Base-by-base conservation (phyloP, 1,139 yeast species). In the Geotrichum fermentans region DNA sequence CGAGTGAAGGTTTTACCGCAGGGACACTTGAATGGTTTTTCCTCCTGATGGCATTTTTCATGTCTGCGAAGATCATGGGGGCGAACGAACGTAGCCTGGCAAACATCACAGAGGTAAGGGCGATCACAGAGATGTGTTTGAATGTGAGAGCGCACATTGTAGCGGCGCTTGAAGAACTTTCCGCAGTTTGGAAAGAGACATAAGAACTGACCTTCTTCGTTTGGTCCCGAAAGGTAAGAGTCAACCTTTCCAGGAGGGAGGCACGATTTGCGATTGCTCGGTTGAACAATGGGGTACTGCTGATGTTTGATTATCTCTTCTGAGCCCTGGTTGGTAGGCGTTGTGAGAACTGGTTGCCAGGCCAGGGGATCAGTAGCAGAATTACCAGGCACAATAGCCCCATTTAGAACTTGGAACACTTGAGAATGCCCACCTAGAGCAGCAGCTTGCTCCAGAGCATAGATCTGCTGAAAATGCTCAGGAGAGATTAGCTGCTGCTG, bases 51-150 rank as follows among this genome's bases (percentile, higher is more conserved):
- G 18, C 92, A 87, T 64, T 88, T 89, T 54, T 80, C 81, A 62
- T 94, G 99, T 54, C 99, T 77, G 52, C 89, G 79, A 59, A 94
- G 73, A 67, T 94, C 99, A 64, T 94, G 98, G 56, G 94, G 96
- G 42, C 95, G 73, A 14, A 86, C 95, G 68, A 86, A 86, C 44
- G 82, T 74, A 55, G 86, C 82, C 5, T 69, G 67, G 59, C 83
- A 78, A 11, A 60, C 58, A 3, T 80, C 78, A 64, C 92, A 85
- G 2, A 65, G 54, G 61, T 84, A 82, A 4, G 99, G 99, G 50
- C 97, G 73, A 66, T 94, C 98, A 64, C 94, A 83, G 47, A 94
- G 71, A 72, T 94, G 99, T 0, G 98, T 94, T 65, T 94, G 98
- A 51, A 94, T 90, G 65, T 94, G 99, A 0, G 97, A 88, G 54